Base-by-base conservation (phyloP, 2,329 filamentous ascomycete species). In the Aspergillus tubingensis region DNA sequence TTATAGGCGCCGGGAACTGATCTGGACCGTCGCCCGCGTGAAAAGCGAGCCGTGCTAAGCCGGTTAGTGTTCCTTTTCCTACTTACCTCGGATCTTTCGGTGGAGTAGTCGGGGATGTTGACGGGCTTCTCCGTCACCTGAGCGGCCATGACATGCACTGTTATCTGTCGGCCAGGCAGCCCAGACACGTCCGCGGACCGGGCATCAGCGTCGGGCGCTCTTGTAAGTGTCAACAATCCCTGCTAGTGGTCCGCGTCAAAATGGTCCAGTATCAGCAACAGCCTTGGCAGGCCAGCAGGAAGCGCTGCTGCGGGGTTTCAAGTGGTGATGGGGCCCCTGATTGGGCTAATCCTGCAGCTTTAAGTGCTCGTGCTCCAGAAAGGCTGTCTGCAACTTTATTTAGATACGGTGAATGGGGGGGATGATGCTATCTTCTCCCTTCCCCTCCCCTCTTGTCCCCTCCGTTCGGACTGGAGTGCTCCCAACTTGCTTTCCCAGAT, bases 321-420 rank as follows among this genome's bases (percentile, higher is more conserved):
- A 11, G 23, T 15, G 21, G 48, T 44, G 36, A 30, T 58, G 51
- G 13, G 30, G 10, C 19, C 21, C 41, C n/a, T 66, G 44, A 67
- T 67, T 66, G 64, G 65, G 36, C 44, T 47, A 57, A 39, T 39
- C 43, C 38, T 48, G 53, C 55, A 49, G 36, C 32, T 17, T 21
- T 50, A 62, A 67, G 60, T 58, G 62, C 59, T 63, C 56, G 56
- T 56, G 47, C 61, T 58, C 48, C 60, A 60, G 56, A 27, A 51
- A 57, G 53, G 39, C 52, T 57, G 41, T 38, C 56, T 65, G 62
- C 62, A 65, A 67, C 65, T 65, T 61, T 59, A 66, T 58, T 63
- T 56, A 49, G 49, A 53, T 63, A 58, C 58, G 43, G 27, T 43
- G 58, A 51, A 58, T 55, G 49, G 32, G 32, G 30, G 30, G 27